Percentiles rank a stretch among this genome's conserved stretches.
These are phyloP conservation scores for Beta macrorhiza DNA, from an alignment of 179 eudicot species.

Conservation along the genomic window DNA sequence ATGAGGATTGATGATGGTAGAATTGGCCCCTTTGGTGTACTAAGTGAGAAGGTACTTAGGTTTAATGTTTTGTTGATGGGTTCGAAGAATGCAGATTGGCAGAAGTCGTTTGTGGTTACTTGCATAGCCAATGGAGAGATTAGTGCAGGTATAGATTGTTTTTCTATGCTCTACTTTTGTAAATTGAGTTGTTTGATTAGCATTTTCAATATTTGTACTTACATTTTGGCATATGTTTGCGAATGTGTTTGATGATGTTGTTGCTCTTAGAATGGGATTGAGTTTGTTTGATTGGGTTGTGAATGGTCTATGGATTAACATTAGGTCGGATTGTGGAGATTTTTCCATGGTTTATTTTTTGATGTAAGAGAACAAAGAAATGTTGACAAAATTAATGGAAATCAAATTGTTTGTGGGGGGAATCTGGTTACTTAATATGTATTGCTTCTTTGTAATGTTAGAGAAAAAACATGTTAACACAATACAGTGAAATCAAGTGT, in stretches of 20 bases:
- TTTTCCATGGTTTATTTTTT: neutral
- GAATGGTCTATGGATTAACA: neutral
- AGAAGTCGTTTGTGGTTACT: slow-evolving; percentile 16
- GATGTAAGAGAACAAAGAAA: neutral
- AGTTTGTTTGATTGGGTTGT: neutral
- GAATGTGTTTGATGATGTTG: neutral
- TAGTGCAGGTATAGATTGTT: slow-evolving; percentile 23
- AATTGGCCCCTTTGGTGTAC: slow-evolving; percentile 15
- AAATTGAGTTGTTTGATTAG: neutral
- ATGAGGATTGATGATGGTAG: neutral
- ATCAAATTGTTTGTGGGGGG: neutral
- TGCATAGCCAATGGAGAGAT: slow-evolving; percentile 26
- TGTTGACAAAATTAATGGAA: neutral
- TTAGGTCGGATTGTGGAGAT: neutral
- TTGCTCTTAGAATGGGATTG: neutral
- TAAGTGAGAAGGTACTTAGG: slow-evolving; percentile 9
- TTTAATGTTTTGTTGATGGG: slow-evolving; percentile 20
- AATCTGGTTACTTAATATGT: neutral
- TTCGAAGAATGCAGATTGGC: slow-evolving; percentile 4
- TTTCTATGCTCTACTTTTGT: neutral
- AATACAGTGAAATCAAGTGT: neutral
- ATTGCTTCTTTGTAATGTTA: neutral
- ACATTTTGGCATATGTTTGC: neutral
- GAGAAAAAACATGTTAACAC: neutral
- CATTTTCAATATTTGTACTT: neutral